Evolutionary conservation across 805 yeast genomes (phyloP).

Genomic region (Candida tibetensis): DNA sequence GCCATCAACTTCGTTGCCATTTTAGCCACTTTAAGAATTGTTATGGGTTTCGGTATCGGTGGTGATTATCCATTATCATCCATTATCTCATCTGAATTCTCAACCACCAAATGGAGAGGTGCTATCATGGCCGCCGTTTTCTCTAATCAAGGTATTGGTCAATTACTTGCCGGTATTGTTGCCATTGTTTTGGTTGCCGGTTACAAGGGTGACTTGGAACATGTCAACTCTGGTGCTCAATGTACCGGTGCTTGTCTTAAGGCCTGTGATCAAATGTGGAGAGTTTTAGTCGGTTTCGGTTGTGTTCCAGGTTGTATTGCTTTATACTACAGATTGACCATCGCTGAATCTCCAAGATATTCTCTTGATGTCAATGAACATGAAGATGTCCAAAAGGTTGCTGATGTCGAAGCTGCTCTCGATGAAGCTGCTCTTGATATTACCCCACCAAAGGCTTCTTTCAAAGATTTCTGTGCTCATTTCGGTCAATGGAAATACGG

Average conservation of each 20-base stretch:
- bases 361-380: constrained; percentile 70
- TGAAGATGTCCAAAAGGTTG: constrained; percentile 53
- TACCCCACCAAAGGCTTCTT: constrained; percentile 79
- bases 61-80: constrained; percentile 95
- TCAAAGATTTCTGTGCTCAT: constrained; percentile 66
- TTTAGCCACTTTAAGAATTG: constrained; percentile 72
- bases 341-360: constrained; percentile 93
- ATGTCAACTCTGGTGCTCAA: constrained; percentile 51
- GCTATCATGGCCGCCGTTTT: constrained; percentile 96
- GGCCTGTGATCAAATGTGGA: constrained; percentile 94
- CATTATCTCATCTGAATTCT: constrained; percentile 87
- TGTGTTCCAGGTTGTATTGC: constrained; percentile 85
- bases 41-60: constrained; percentile 96
- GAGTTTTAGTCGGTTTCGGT: constrained; percentile 85
- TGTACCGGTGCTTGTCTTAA: constrained; percentile 67
- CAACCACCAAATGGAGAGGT: constrained; percentile 97
- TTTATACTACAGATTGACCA: constrained; percentile 86
- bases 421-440: constrained; percentile 36
- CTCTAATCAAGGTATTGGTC: constrained; percentile 97
- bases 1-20: constrained; percentile 74
- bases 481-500: constrained; percentile 85
- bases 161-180: constrained; percentile 81
- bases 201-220: constrained; percentile 58
- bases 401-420: constrained; percentile 44
- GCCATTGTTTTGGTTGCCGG: constrained; percentile 75